Conservation (phyloP, 208 protist species). For the Leishmania amazonensis region DNA sequence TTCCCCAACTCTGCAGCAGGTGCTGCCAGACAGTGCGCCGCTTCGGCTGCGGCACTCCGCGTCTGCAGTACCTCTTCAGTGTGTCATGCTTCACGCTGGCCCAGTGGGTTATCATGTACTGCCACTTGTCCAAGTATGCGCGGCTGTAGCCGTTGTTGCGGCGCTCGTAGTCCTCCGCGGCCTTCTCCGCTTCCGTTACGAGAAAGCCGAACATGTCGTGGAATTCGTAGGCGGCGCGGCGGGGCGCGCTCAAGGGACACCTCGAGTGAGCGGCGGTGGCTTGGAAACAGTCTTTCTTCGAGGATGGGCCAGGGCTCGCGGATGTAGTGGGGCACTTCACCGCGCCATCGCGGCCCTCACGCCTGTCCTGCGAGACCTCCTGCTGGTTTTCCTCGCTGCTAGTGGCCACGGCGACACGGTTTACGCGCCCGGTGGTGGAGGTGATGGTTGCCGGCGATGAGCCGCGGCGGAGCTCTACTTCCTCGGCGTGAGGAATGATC, state of each 20-base stretch:
- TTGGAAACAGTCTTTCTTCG: not conserved
- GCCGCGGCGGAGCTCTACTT: constrained; percentile 37
- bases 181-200: constrained; percentile 69
- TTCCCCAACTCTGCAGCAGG: constrained; percentile 49
- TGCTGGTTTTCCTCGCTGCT: constrained; percentile 4
- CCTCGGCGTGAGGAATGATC: constrained; percentile 42
- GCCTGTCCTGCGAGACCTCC: not conserved
- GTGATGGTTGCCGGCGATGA: constrained; percentile 18
- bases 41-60: constrained; percentile 66
- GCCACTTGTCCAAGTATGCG: constrained; percentile 35
- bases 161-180: constrained; percentile 47
- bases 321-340: not conserved
- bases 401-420: not conserved
- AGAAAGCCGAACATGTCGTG: constrained; percentile 80
- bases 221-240: constrained; percentile 15
- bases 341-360: too few relatives aligned
- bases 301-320: not conserved
- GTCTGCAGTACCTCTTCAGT: constrained; percentile 71
- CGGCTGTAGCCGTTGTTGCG: constrained; percentile 13
- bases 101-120: constrained; percentile 40
- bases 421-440: constrained; percentile 45
- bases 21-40: constrained; percentile 68
- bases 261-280: not conserved
- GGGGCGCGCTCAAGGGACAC: not conserved
- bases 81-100: constrained; percentile 9